phyloP scores from a whole-genome alignment of 2,329 filamentous ascomycete species.

The Cladobotryum protrusum region DNA sequence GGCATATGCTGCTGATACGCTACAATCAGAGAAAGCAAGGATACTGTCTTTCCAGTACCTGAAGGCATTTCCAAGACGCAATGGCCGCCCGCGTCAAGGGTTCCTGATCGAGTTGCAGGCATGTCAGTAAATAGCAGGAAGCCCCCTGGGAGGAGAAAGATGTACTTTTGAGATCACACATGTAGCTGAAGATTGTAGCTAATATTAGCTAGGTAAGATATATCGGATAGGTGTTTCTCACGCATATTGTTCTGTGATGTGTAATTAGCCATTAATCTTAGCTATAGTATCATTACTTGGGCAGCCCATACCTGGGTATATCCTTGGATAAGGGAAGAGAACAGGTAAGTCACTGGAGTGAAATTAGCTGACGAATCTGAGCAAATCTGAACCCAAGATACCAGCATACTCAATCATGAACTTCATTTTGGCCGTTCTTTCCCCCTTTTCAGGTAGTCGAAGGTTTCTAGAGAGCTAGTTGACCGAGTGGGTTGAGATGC shows the following conservation, averaged over 20 bases:
- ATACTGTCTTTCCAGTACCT: slow-evolving; percentile 95
- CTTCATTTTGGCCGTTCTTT: slow-evolving; percentile 3
- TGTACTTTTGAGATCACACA: slow-evolving; percentile 52
- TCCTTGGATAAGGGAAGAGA: slow-evolving; percentile 53
- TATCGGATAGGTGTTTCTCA: slow-evolving; percentile 21
- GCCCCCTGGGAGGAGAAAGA: neutral
- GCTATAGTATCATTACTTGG: neutral
- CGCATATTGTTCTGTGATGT: slow-evolving; percentile 47
- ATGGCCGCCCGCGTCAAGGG: slow-evolving; percentile 88
- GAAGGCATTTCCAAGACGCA: slow-evolving; percentile 99
- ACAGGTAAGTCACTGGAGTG: slow-evolving; percentile 46
- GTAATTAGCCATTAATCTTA: slow-evolving; percentile 1
- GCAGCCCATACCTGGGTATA: slow-evolving; percentile 45
- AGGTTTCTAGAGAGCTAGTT: neutral
- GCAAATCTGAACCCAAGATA: neutral
- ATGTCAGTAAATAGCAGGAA: neutral
- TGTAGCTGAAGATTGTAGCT: slow-evolving; percentile 35
- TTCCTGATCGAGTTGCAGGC: slow-evolving; percentile 38
- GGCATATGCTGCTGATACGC: slow-evolving; percentile 94
- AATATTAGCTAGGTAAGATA: neutral
- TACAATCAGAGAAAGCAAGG: slow-evolving; percentile 87
- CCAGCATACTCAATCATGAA: slow-evolving; percentile 11
- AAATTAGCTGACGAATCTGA: neutral
- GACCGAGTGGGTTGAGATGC: neutral
- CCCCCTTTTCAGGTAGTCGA: too few species aligned